Evolutionary conservation across 2,329 filamentous ascomycete genomes (phyloP), one percentile per base, ranked within the genome.

Genomic region (Penicillium sp.): DNA sequence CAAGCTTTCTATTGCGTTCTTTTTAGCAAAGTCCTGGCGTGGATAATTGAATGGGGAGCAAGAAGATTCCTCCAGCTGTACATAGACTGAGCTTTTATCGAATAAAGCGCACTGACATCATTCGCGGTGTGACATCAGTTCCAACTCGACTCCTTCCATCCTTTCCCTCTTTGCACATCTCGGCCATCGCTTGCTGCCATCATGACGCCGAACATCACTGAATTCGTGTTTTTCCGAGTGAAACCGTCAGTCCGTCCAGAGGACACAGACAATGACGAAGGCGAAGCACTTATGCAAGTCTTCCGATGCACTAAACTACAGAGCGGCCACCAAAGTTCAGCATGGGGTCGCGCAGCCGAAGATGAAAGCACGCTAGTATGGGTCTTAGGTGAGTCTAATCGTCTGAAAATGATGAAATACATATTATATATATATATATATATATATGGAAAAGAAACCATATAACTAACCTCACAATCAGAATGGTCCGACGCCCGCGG

Each of bases 221-320:
- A 67, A 48, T 56, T 68, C 39, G 49, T 65, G 39, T 62, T 56
- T 41, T 60, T 67, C 54, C 57, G 57, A 16, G 38, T 64, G 20
- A 65, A 61, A 47, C 32, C 53, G n/a, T 49, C 54, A 20, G 57
- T 67, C 14, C 59, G 56, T 39, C 65, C 63, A 7, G 64, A 66
- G 45, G 61, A 64, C 25, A 56, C 57, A 11, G 45, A 45, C 17
- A 65, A 50, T 36, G 52, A 56, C 12, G 55, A 56, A 28, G 64
- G 63, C n/a, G 34, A 48, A 12, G 34, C 47, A 5, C 54, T 68
- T 12, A 39, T 60, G 11, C 31, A 50, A 3, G 35, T 57, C 13
- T 54, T 66, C 32, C 39, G 51, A 16, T 40, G 51, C 10, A 55
- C 54, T 1, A 57, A 60, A 41, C 45, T 56, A 6, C 57, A 64